Evolutionary conservation across 2,329 filamentous ascomycete species (phyloP).

Genomic region (Diaporthe australafricana): DNA sequence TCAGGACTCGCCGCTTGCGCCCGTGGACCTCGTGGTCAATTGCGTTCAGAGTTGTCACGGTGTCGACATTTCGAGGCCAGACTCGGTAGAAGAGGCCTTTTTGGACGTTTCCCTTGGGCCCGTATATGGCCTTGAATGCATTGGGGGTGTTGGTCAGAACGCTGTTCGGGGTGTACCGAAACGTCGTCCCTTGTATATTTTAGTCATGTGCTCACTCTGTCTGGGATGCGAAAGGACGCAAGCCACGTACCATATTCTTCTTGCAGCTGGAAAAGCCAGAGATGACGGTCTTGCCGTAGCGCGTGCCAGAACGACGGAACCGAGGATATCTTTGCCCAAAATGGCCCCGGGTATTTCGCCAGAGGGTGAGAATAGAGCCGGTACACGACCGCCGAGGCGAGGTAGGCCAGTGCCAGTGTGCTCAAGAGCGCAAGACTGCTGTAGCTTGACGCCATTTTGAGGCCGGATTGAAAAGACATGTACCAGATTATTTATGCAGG

Average conservation of each 20-base stretch:
- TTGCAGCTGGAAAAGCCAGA: conserved; percentile 26
- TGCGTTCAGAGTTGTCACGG: conserved; percentile 53
- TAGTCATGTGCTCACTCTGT: background rate
- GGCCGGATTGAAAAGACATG: background rate
- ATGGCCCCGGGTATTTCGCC: conserved; percentile 11
- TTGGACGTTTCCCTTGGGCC: conserved; percentile 33
- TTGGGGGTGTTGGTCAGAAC: conserved; percentile 28
- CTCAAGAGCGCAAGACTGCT: background rate
- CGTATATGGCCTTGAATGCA: conserved; percentile 32
- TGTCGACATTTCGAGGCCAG: conserved; percentile 27
- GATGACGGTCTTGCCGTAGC: conserved; percentile 22
- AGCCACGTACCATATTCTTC: conserved; percentile 11
- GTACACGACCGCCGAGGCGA: conserved; percentile 18
- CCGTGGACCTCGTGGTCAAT: conserved; percentile 56
- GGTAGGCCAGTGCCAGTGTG: background rate
- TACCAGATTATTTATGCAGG: background rate
- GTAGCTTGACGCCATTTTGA: background rate
- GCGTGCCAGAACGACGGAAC: conserved; percentile 27
- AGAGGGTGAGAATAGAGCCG: conserved; percentile 22
- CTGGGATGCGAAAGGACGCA: background rate
- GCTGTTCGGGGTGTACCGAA: conserved; percentile 18
- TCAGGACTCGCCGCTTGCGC: conserved; percentile 56
- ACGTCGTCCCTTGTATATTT: background rate
- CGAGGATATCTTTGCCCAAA: background rate
- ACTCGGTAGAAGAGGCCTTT: conserved; percentile 20